Evolutionary conservation across 495 filamentous ascomycete genomes (phyloP).

Genomic region (Chaetomium fimeti): DNA sequence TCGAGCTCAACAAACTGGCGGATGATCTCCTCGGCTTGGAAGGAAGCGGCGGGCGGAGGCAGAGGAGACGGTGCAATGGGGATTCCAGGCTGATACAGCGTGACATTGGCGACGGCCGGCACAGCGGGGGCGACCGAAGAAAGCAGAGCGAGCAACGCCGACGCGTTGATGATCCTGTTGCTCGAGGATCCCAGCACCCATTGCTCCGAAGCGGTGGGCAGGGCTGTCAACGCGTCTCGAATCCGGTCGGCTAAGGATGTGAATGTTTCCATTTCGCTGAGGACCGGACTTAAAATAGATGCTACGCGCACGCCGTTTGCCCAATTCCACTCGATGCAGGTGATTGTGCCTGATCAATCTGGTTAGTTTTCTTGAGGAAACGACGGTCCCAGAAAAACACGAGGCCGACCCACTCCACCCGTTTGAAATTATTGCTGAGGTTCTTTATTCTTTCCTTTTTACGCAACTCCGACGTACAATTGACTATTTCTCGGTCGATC

Average conservation of each 20-base stretch:
- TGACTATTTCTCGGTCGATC: too few relatives aligned
- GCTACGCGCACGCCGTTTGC: background rate
- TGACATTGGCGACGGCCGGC: slow-evolving; percentile 19
- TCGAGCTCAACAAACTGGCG: slow-evolving; percentile 31
- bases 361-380: too few relatives aligned
- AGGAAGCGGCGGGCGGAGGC: slow-evolving; percentile 33
- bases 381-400: too few relatives aligned
- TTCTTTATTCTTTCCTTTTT: too few relatives aligned
- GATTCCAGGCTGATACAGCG: slow-evolving; percentile 12
- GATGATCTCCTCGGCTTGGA: slow-evolving; percentile 36
- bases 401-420: too few relatives aligned
- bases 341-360: too few relatives aligned
- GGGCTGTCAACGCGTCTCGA: background rate
- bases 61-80: slow-evolving; percentile 27
- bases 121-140: background rate
- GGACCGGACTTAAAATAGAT: too few relatives aligned
- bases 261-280: background rate
- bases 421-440: too few relatives aligned
- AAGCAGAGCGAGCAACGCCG: slow-evolving; percentile 9
- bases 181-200: slow-evolving; percentile 1
- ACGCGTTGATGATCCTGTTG: slow-evolving; percentile 13
- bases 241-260: background rate
- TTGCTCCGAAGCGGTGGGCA: slow-evolving; percentile 9
- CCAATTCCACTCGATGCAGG: background rate
- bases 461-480: too few relatives aligned